Conservation (phyloP, 2,329 filamentous ascomycete genomes). For the Fusarium xyrophilum region DNA sequence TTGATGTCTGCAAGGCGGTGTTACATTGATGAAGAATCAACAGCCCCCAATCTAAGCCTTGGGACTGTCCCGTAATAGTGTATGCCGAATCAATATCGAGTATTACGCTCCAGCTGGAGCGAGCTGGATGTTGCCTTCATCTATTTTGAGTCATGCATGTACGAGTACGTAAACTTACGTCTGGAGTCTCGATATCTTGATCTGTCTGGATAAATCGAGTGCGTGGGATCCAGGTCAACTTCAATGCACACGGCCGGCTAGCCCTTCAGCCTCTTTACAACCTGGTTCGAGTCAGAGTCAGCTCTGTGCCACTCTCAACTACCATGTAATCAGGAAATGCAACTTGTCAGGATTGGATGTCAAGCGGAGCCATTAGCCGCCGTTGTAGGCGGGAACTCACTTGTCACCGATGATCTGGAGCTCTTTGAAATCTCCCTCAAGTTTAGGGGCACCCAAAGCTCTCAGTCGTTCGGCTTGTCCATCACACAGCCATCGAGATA, state of each 20-base stretch:
- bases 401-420: not conserved
- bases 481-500: not conserved
- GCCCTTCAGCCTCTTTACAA: not conserved
- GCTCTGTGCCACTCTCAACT: not conserved
- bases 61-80: not conserved
- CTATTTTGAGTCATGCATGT: not conserved
- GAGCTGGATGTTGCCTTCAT: not conserved
- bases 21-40: not conserved
- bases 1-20: not conserved
- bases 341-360: not conserved
- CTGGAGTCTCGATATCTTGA: not conserved
- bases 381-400: not conserved
- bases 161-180: not conserved
- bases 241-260: not conserved
- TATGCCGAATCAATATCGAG: not conserved
- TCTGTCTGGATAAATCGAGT: not conserved
- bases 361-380: not conserved
- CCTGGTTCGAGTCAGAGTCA: constrained; percentile 4
- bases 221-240: not conserved
- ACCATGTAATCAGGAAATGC: not conserved
- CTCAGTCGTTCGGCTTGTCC: not conserved
- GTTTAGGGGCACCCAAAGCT: not conserved
- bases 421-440: not conserved
- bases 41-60: not conserved
- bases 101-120: not conserved